Evolutionary conservation across 176 grass and related monocot genomes (phyloP).

Genomic region (Carex myosuroides): DNA sequence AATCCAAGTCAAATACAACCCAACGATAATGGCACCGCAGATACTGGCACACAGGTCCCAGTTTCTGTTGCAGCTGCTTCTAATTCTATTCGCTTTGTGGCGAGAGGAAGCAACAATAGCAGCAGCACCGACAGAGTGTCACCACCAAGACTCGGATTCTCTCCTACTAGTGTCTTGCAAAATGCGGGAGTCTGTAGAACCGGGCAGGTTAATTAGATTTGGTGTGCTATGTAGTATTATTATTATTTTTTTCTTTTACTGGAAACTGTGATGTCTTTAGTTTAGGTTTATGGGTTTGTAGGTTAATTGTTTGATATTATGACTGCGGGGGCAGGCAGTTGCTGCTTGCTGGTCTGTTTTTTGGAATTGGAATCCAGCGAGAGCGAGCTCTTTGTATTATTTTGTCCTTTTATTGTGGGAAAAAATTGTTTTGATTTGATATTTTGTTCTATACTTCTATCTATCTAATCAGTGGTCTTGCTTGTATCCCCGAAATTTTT

Average conservation of each 20-base stretch:
- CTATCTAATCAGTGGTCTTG: not conserved
- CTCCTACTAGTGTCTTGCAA: conserved; percentile 44
- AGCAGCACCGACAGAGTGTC: conserved; percentile 7
- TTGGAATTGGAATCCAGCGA: conserved; percentile 6
- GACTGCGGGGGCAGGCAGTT: not conserved
- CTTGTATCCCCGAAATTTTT: not conserved
- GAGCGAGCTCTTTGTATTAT: not conserved
- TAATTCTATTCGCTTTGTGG: not conserved
- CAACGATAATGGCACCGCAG: not conserved
- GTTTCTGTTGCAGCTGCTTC: not conserved
- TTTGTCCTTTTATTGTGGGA: not conserved
- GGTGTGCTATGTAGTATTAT: not conserved
- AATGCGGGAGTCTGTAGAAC: conserved; percentile 15
- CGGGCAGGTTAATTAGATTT: not conserved
- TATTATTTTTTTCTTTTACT: not conserved
- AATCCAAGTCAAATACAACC: not conserved
- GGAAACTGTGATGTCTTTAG: not conserved
- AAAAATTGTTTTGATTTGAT: not conserved
- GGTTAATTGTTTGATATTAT: conserved; percentile 10
- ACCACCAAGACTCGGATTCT: conserved; percentile 39
- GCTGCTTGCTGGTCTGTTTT: conserved; percentile 17
- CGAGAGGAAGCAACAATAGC: conserved; percentile 14
- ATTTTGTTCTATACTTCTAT: not conserved
- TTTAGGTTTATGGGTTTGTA: not conserved
- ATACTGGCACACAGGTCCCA: not conserved